Evolutionary conservation across 139 green algal genomes (phyloP).

Genomic region (Pleodorina starrii): DNA sequence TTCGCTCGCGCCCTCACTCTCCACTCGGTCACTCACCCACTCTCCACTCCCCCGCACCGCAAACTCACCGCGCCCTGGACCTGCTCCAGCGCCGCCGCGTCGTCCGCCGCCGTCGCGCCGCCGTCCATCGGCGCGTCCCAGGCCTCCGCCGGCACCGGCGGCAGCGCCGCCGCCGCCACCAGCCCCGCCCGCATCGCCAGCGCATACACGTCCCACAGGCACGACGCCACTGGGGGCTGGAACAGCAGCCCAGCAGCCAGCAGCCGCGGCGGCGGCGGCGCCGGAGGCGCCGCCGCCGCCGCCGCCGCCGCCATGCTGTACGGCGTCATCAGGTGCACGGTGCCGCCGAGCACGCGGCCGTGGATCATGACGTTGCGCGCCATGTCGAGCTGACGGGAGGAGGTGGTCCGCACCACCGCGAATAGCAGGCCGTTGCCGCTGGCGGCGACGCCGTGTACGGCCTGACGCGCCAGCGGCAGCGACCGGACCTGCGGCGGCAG

Average conservation of each 20-base stretch:
- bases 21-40: no score
- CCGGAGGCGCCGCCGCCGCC: neutral
- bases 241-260: slow-evolving; percentile 24
- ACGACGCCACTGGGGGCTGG: neutral
- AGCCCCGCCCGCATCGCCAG: neutral
- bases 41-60: no score
- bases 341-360: slow-evolving; percentile 4
- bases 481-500: neutral
- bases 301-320: slow-evolving; percentile 2
- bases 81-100: slow-evolving; percentile 37
- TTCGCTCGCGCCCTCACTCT: no score
- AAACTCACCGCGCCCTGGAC: slow-evolving; percentile 25
- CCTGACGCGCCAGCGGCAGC: slow-evolving; percentile 15
- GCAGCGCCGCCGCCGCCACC: slow-evolving; percentile 14
- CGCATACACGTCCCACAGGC: slow-evolving; percentile 41
- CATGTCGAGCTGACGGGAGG: neutral
- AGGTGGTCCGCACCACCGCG: slow-evolving; percentile 12
- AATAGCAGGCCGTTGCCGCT: slow-evolving; percentile 35
- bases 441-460: slow-evolving; percentile 2
- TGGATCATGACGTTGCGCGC: slow-evolving; percentile 15
- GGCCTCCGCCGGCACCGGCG: neutral
- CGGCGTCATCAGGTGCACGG: slow-evolving; percentile 29
- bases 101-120: slow-evolving; percentile 6
- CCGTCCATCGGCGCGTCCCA: neutral
- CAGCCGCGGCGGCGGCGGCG: neutral